phyloP scores from a whole-genome alignment of 495 filamentous ascomycete genomes.

The Apodospora peruviana region DNA sequence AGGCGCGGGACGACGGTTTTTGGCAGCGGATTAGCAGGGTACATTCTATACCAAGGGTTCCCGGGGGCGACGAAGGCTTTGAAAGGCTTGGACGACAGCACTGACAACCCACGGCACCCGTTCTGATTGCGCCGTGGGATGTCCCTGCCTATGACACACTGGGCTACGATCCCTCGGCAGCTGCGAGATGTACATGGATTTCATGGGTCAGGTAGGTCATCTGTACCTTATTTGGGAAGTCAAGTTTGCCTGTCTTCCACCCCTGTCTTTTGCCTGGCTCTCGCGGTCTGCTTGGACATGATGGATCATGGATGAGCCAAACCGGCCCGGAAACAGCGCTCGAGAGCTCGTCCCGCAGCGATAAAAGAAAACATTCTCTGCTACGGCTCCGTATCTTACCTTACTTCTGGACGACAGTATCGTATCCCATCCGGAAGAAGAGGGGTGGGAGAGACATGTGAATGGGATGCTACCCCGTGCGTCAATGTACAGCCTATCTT shows the following conservation, averaged over 20 bases:
- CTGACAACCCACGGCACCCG: neutral
- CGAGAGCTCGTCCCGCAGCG: conserved; percentile 5
- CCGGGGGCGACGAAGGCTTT: too few relatives aligned
- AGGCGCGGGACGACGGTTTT: conserved; percentile 12
- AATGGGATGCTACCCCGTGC: too few relatives aligned
- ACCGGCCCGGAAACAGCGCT: conserved; percentile 9
- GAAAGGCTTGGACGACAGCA: neutral
- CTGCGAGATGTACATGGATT: conserved; percentile 4
- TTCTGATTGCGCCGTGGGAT: conserved; percentile 9
- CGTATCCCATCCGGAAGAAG: too few relatives aligned
- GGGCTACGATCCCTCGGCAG: conserved; percentile 19
- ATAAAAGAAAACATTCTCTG: too few relatives aligned
- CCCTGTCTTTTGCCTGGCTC: too few relatives aligned
- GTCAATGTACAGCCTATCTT: neutral
- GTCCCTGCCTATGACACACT: conserved; percentile 18
- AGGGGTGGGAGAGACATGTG: too few relatives aligned
- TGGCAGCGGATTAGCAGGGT: conserved; percentile 19
- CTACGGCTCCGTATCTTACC: too few relatives aligned
- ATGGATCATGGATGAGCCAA: neutral
- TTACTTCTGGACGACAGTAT: too few relatives aligned
- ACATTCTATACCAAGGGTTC: conserved; percentile 1
- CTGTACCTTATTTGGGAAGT: too few relatives aligned
- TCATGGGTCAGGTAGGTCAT: too few relatives aligned
- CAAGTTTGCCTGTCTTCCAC: too few relatives aligned
- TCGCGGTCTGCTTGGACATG: neutral